phyloP scores from a whole-genome alignment of 2,329 filamentous ascomycete species.

The Fusarium irregulare region DNA sequence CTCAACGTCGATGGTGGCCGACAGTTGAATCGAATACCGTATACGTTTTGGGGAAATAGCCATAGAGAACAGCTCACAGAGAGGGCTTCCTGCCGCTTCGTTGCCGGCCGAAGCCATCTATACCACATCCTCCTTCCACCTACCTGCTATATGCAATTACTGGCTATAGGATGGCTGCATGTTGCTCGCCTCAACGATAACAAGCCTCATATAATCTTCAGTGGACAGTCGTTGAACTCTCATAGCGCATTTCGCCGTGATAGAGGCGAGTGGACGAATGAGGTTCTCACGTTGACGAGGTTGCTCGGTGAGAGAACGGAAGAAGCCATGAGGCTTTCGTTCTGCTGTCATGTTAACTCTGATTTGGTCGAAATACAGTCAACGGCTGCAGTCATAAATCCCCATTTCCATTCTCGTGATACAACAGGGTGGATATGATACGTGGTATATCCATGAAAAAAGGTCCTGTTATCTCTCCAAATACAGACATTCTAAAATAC shows the following conservation, averaged over 20 bases:
- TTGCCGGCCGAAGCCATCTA: constrained; percentile 11
- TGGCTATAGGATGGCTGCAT: not conserved
- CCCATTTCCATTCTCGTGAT: constrained; percentile 22
- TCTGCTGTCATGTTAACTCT: not conserved
- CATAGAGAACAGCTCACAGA: not conserved
- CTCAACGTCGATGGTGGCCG: constrained; percentile 16
- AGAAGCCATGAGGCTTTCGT: not conserved
- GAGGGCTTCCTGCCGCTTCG: not conserved
- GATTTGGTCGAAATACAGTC: not conserved
- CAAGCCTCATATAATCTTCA: not conserved
- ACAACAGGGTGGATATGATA: constrained; percentile 5
- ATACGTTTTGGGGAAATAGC: constrained; percentile 24
- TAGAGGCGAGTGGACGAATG: constrained; percentile 34
- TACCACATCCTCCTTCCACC: not conserved
- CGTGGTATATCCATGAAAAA: constrained; percentile 37
- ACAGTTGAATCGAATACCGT: constrained; percentile 19
- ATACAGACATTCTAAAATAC: constrained; percentile 36
- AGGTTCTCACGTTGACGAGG: not conserved
- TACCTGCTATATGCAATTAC: constrained; percentile 1
- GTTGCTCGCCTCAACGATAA: not conserved
- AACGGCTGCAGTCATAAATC: not conserved
- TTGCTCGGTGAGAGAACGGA: not conserved
- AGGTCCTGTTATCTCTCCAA: constrained; percentile 1
- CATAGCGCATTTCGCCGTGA: constrained; percentile 25
- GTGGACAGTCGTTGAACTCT: constrained; percentile 18